phyloP scores from a whole-genome alignment of 208 protist species.

The Leptomonas pyrrhocoris region DNA sequence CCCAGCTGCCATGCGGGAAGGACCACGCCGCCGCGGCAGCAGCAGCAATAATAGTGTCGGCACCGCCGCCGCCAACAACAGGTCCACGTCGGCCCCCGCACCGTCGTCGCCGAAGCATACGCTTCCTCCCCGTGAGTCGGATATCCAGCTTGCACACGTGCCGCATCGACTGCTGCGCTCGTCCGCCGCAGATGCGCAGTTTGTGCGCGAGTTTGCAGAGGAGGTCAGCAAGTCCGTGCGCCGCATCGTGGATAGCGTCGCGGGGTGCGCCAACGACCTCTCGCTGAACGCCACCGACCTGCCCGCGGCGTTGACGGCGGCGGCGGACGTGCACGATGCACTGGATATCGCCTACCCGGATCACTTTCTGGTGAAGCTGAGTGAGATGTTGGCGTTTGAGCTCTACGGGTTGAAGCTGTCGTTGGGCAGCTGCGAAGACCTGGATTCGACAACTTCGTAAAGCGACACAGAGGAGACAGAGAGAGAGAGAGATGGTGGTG shows the following conservation, averaged over 20 bases:
- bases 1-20: slow-evolving; percentile 16
- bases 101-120: background rate
- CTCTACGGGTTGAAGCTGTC: slow-evolving; percentile 66
- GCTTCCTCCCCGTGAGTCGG: slow-evolving; percentile 5
- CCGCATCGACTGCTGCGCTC: slow-evolving; percentile 26
- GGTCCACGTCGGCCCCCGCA: background rate
- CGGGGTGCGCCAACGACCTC: background rate
- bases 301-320: slow-evolving; percentile 12
- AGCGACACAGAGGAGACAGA: background rate
- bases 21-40: slow-evolving; percentile 2
- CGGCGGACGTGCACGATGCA: slow-evolving; percentile 23
- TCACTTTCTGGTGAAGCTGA: slow-evolving; percentile 70
- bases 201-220: slow-evolving; percentile 33
- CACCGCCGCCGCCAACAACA: slow-evolving; percentile 1
- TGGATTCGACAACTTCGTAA: slow-evolving; percentile 41
- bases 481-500: background rate
- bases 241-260: slow-evolving; percentile 12
- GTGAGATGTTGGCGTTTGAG: slow-evolving; percentile 56
- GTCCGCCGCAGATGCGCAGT: slow-evolving; percentile 26
- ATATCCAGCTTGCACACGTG: slow-evolving; percentile 27
- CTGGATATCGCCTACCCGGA: slow-evolving; percentile 53
- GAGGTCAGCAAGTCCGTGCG: slow-evolving; percentile 33
- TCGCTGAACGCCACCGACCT: slow-evolving; percentile 16
- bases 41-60: slow-evolving; percentile 2
- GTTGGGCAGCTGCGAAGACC: slow-evolving; percentile 78